Percentiles rank a stretch among this genome's conserved stretches.
phyloP scores from a whole-genome alignment of 2,329 filamentous ascomycete species.

The Colletotrichum chlorophyti region DNA sequence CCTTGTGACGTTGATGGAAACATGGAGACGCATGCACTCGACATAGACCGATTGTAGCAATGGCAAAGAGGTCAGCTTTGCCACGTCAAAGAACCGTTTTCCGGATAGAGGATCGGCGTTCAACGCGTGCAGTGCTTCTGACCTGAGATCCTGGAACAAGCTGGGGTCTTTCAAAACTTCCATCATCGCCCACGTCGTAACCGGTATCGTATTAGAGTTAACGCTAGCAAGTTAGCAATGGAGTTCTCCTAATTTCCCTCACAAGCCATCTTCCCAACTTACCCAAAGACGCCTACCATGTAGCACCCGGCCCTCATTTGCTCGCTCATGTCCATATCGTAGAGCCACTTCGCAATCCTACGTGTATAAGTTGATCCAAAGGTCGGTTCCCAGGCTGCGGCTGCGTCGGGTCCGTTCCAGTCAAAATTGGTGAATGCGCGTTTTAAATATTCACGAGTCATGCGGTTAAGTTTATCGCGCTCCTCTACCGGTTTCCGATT shows the following conservation, averaged over 20 bases:
- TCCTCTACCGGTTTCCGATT: constrained; percentile 26
- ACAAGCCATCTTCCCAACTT: neutral
- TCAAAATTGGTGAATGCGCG: constrained; percentile 29
- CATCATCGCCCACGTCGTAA: constrained; percentile 37
- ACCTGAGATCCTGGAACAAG: constrained; percentile 31
- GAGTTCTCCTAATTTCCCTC: too few species aligned
- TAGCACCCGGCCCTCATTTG: constrained; percentile 21
- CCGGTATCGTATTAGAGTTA: constrained; percentile 38
- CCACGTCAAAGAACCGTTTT: constrained; percentile 23
- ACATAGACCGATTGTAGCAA: constrained; percentile 36
- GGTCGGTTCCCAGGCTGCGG: constrained; percentile 36
- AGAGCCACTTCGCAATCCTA: constrained; percentile 30
- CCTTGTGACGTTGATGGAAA: constrained; percentile 34
- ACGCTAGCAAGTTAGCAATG: constrained; percentile 9
- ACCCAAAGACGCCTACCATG: constrained; percentile 15
- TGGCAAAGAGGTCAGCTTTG: constrained; percentile 32
- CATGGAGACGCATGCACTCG: constrained; percentile 36
- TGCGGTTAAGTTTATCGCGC: constrained; percentile 27
- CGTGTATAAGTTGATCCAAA: constrained; percentile 35
- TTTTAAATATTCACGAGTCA: constrained; percentile 17
- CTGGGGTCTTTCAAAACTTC: constrained; percentile 34
- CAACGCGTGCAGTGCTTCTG: constrained; percentile 30
- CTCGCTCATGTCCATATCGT: constrained; percentile 27
- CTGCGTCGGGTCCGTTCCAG: constrained; percentile 22
- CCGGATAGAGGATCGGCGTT: constrained; percentile 23